Evolutionary conservation across 2,329 filamentous ascomycete genomes (phyloP).

Genomic region (Xylariaceae sp.): DNA sequence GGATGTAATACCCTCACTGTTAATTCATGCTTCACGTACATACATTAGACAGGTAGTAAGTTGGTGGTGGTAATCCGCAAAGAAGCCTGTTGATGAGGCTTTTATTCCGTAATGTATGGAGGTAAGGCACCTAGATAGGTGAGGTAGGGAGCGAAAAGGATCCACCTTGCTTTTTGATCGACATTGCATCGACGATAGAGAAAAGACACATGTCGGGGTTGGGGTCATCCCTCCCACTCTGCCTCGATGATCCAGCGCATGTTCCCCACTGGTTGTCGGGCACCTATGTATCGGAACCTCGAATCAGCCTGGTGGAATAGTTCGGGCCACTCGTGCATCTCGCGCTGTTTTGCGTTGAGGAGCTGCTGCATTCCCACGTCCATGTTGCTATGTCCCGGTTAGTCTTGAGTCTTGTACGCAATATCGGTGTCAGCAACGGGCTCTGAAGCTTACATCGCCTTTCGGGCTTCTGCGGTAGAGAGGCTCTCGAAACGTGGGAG

Average conservation of each 20-base stretch:
- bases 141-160: not conserved
- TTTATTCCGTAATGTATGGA: too few relatives aligned
- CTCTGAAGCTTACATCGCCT: conserved; percentile 21
- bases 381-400: conserved; percentile 11
- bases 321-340: conserved; percentile 22
- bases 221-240: conserved; percentile 19
- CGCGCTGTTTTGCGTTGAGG: conserved; percentile 23
- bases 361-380: conserved; percentile 25
- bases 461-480: conserved; percentile 16
- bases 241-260: conserved; percentile 26
- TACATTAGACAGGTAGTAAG: too few relatives aligned
- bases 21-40: too few relatives aligned
- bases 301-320: conserved; percentile 20
- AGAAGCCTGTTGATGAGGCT: too few relatives aligned
- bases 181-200: not conserved
- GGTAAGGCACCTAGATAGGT: too few relatives aligned
- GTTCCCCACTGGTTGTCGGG: conserved; percentile 14
- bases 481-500: conserved; percentile 17
- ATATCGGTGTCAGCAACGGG: not conserved
- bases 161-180: not conserved
- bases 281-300: conserved; percentile 21
- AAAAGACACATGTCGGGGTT: too few relatives aligned
- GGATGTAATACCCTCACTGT: too few relatives aligned
- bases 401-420: not conserved
- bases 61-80: too few relatives aligned